phyloP scores from a whole-genome alignment of 805 yeast species.

The Schwanniomyces polymorphus region DNA sequence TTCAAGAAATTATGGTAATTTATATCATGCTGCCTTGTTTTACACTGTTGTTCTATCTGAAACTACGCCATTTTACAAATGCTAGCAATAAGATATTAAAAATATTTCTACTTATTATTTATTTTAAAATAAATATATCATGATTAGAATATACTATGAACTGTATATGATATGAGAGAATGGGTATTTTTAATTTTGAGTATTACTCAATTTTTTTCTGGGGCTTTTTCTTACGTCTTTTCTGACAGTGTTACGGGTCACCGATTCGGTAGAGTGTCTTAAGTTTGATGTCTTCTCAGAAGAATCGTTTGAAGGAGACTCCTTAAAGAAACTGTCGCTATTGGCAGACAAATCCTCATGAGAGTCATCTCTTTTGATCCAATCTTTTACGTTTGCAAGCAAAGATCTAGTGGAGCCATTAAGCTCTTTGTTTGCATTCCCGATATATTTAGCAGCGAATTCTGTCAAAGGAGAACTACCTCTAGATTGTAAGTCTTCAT shows the following conservation, averaged over 20 bases:
- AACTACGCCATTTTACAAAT: background rate
- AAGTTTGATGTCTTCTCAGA: background rate
- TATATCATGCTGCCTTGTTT: too few relatives aligned
- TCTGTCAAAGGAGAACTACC: slow-evolving; percentile 60
- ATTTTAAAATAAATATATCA: background rate
- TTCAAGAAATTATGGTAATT: slow-evolving; percentile 13
- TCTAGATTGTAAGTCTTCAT: slow-evolving; percentile 27
- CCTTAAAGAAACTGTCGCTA: slow-evolving; percentile 12
- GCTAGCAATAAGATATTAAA: background rate
- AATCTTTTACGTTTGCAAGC: slow-evolving; percentile 41
- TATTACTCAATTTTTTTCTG: slow-evolving; percentile 4
- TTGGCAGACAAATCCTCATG: slow-evolving; percentile 28
- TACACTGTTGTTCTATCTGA: too few relatives aligned
- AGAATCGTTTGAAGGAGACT: background rate
- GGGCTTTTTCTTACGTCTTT: slow-evolving; percentile 5
- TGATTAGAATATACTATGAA: background rate
- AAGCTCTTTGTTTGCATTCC: slow-evolving; percentile 47
- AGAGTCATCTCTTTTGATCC: slow-evolving; percentile 38
- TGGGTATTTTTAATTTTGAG: background rate
- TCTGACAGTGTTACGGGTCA: background rate
- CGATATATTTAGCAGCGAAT: slow-evolving; percentile 64
- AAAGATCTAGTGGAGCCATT: slow-evolving; percentile 31
- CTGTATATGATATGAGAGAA: too few relatives aligned
- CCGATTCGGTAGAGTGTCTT: background rate
- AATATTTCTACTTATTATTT: background rate